Percentiles rank a stretch among this genome's conserved stretches.
Evolutionary conservation across 495 filamentous ascomycete genomes (phyloP).

Genomic region (Pyrenula aspistea): DNA sequence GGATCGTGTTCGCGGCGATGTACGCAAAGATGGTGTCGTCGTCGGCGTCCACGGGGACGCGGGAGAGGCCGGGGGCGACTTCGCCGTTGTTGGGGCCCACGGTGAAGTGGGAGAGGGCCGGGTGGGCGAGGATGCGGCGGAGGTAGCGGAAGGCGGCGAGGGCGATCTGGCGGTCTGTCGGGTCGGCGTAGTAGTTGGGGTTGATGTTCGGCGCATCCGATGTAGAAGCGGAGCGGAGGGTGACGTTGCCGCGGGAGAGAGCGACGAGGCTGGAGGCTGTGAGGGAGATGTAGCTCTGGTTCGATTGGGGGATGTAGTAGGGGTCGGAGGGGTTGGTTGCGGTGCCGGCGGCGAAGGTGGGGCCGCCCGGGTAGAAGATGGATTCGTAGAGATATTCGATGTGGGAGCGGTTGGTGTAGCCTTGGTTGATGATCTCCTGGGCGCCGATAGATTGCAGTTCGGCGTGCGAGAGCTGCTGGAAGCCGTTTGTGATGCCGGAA

Average conservation of each 20-base stretch:
- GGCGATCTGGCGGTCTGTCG: constrained; percentile 28
- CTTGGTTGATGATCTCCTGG: constrained; percentile 8
- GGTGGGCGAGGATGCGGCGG: constrained; percentile 24
- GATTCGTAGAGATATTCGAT: constrained; percentile 35
- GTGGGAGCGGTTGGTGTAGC: constrained; percentile 26
- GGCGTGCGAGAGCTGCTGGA: background rate
- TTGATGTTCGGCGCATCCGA: constrained; percentile 31
- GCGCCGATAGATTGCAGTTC: background rate
- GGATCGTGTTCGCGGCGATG: constrained; percentile 23
- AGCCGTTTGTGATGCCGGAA: background rate
- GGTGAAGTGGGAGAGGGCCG: constrained; percentile 15
- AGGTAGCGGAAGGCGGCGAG: constrained; percentile 30
- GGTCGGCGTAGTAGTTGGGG: constrained; percentile 30
- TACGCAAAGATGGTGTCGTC: constrained; percentile 18
- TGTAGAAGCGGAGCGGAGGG: constrained; percentile 28
- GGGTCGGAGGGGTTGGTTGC: constrained; percentile 46
- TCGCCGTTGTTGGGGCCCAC: background rate
- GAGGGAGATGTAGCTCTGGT: constrained; percentile 31
- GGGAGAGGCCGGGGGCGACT: background rate
- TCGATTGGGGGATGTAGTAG: constrained; percentile 28
- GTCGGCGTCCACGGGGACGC: background rate
- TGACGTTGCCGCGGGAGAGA: constrained; percentile 38
- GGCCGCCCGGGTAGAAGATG: constrained; percentile 10
- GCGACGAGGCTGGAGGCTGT: constrained; percentile 29
- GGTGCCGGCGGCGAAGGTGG: constrained; percentile 17